phyloP scores from a whole-genome alignment of 179 eudicot species.

The Gypsophila paniculata region DNA sequence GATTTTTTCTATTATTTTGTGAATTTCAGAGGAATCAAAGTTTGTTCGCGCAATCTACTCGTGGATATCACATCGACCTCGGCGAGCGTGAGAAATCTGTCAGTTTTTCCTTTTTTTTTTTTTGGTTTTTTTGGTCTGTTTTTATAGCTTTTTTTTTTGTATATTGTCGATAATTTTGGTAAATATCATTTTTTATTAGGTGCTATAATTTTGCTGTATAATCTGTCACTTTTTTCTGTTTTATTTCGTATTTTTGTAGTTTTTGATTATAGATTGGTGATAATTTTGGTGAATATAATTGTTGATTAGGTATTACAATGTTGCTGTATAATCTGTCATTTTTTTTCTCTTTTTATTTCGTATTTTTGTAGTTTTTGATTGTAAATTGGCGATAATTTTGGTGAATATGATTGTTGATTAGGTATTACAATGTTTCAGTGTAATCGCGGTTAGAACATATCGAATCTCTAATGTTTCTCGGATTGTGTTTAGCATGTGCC shows the following conservation, averaged over 20 bases:
- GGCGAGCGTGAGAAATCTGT: constrained; percentile 90
- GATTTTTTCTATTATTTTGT: background rate
- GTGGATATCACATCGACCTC: constrained; percentile 62
- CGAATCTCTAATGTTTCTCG: no score
- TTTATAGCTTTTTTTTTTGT: no score
- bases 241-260: background rate
- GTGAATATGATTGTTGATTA: background rate
- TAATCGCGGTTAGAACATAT: background rate
- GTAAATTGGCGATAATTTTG: background rate
- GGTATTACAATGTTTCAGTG: background rate
- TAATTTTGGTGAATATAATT: background rate
- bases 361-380: background rate
- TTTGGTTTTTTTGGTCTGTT: no score
- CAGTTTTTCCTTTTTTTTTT: constrained; percentile 24
- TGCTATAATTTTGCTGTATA: background rate
- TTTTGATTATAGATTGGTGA: background rate
- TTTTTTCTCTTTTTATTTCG: background rate
- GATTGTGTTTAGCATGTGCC: no score
- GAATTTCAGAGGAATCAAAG: constrained; percentile 30
- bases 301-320: background rate
- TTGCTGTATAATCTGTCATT: background rate
- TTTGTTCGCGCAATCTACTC: constrained; percentile 36
- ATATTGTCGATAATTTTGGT: no score
- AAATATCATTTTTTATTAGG: no score
- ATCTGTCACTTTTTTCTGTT: constrained; percentile 46